Evolutionary conservation across 2,329 filamentous ascomycete species (phyloP).

Genomic region (Apiospora saccharicola): DNA sequence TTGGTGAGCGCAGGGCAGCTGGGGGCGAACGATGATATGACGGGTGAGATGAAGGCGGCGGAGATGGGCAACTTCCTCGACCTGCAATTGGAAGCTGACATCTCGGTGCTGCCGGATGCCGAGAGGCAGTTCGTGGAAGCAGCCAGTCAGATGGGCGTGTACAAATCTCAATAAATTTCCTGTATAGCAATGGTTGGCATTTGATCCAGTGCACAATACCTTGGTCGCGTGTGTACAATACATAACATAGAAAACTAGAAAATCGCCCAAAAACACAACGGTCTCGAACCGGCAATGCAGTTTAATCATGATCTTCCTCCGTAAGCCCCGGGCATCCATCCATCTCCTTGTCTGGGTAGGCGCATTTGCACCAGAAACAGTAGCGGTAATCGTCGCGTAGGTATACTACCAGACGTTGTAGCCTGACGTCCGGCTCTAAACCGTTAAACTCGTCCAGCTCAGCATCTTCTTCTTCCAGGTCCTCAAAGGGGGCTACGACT

Average conservation of each 20-base stretch:
- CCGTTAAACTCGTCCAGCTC: conserved; percentile 84
- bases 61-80: conserved; percentile 54
- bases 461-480: conserved; percentile 78
- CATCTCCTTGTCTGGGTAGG: conserved; percentile 76
- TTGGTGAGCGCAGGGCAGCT: conserved; percentile 41
- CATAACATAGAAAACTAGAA: not conserved
- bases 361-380: conserved; percentile 96
- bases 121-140: conserved; percentile 42
- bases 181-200: not conserved
- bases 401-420: conserved; percentile 71
- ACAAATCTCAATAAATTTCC: conserved; percentile 31
- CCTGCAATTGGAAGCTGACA: conserved; percentile 43
- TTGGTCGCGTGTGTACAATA: not conserved
- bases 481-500: conserved; percentile 67
- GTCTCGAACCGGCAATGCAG: not conserved
- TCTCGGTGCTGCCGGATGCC: conserved; percentile 31
- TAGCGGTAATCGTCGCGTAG: conserved; percentile 78
- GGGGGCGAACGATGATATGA: conserved; percentile 40
- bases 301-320: conserved; percentile 79
- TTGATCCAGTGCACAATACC: not conserved
- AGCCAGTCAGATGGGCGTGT: conserved; percentile 53
- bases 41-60: conserved; percentile 45
- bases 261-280: not conserved
- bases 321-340: conserved; percentile 88
- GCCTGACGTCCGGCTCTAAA: conserved; percentile 69